A percentile compares a stretch with the other conserved stretches of the same genome.
Evolutionary conservation across 2,329 filamentous ascomycete genomes (phyloP).

Genomic region (Stemphylium beticola): DNA sequence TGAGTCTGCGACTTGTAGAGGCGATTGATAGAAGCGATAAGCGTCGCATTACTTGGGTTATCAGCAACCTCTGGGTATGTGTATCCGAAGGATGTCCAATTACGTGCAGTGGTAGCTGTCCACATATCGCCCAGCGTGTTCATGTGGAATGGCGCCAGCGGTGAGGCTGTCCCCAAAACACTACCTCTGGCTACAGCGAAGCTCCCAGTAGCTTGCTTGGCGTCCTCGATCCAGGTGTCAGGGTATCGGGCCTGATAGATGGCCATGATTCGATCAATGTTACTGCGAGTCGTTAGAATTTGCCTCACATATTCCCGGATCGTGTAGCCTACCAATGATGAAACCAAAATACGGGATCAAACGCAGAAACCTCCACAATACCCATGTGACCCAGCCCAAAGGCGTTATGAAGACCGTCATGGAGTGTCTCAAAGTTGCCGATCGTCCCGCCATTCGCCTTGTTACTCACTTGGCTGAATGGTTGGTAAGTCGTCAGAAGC

Average conservation of each 20-base stretch:
- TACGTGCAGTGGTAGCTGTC: constrained; percentile 33
- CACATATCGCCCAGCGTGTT: constrained; percentile 40
- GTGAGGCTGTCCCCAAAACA: constrained; percentile 26
- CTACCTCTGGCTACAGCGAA: constrained; percentile 29
- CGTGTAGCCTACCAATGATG: constrained; percentile 32
- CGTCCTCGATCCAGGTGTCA: constrained; percentile 40
- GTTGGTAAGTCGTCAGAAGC: constrained; percentile 39
- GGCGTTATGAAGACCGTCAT: constrained; percentile 39
- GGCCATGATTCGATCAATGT: constrained; percentile 36
- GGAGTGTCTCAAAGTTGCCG: constrained; percentile 41
- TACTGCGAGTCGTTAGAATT: constrained; percentile 16
- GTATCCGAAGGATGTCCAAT: constrained; percentile 44
- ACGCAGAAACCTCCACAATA: constrained; percentile 39
- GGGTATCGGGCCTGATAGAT: constrained; percentile 40
- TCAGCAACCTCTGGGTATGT: constrained; percentile 40
- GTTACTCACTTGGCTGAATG: constrained; percentile 41
- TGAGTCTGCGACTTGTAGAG: constrained; percentile 37
- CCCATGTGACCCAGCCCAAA: constrained; percentile 53
- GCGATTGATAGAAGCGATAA: constrained; percentile 35
- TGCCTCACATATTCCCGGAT: not conserved
- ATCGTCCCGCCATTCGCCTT: constrained; percentile 41
- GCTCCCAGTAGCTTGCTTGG: constrained; percentile 29
- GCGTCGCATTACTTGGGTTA: constrained; percentile 34
- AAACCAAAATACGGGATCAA: constrained; percentile 43
- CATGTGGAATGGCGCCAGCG: constrained; percentile 41